Base-by-base conservation (phyloP, 805 yeast species). In the Millerozyma miso region DNA sequence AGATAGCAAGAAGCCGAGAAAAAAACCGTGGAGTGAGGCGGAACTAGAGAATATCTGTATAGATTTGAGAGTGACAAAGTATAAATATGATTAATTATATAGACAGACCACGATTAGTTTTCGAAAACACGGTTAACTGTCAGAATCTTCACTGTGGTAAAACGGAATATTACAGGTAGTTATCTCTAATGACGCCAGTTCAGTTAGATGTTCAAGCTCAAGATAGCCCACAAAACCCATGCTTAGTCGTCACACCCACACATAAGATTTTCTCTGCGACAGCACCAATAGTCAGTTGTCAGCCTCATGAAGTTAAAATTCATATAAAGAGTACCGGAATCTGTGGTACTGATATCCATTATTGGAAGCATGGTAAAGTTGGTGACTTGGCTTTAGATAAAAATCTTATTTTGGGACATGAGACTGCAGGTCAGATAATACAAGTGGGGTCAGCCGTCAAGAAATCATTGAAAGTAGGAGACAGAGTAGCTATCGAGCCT, bases 401-500 rank as follows among this genome's bases (percentile, higher is more conserved):
- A 13, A 59, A 65, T 45, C 58, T 69, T 49, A 60, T 65, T 19
- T 51, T 69, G 38, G 78, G 78, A n/a, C 77, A 73, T 44, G 79
- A 73, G 56, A 55, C 68, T 19, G 54, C 69, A 29, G 77, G 77
- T 35, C 69, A 67, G 36, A 71, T 80, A 19, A 49, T 74, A 15
- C 74, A 69, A 33, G 67, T 76, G 19, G 83, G 82, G 29, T 56
- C 65, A n/a, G 67, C 66, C 8, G 84, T 79, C 10, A 59, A 65
- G 29, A 63, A 70, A 41, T 7, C 29, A 23, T 35, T 58, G 17
- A 65, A 73, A 42, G 69, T 67, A 31, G 77, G 79, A 39, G 78
- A 73, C 48, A 55, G 69, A 38, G 77, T 73, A 19, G 75, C 77
- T 12, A 56, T 73, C 45, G 78, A 80, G 59, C 84, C 85, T 6